phyloP scores from a whole-genome alignment of 2,329 filamentous ascomycete genomes.

The Beauveria sp. region DNA sequence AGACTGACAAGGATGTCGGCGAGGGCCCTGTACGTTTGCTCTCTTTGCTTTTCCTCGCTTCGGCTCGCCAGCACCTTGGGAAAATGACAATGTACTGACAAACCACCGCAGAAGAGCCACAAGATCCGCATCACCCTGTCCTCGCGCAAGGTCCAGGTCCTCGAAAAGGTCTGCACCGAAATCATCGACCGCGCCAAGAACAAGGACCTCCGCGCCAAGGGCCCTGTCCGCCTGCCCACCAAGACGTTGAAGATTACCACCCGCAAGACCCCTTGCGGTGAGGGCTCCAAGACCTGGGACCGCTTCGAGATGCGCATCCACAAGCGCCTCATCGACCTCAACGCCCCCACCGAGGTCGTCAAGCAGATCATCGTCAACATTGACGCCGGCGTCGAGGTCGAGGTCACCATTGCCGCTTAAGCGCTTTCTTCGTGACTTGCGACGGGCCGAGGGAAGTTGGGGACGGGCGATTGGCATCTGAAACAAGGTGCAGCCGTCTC shows the following conservation, averaged over 20 bases:
- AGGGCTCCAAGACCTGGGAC: slow-evolving; percentile 99
- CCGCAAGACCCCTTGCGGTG: slow-evolving; percentile 98
- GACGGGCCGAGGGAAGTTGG: background rate
- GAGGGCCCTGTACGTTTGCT: slow-evolving; percentile 66
- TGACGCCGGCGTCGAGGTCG: slow-evolving; percentile 86
- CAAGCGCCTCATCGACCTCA: slow-evolving; percentile 95
- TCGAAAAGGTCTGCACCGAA: slow-evolving; percentile 98
- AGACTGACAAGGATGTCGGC: slow-evolving; percentile 88
- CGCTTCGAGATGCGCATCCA: slow-evolving; percentile 98
- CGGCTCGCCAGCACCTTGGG: background rate
- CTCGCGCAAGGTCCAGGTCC: slow-evolving; percentile 85
- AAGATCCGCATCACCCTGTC: slow-evolving; percentile 98
- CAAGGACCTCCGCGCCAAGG: slow-evolving; percentile 98
- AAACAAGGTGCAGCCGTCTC: slow-evolving; percentile 3
- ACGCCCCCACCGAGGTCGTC: slow-evolving; percentile 95
- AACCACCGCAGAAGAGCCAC: slow-evolving; percentile 66
- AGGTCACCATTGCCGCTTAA: slow-evolving; percentile 86
- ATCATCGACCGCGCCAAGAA: slow-evolving; percentile 96
- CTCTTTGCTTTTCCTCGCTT: slow-evolving; percentile 19
- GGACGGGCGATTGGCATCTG: slow-evolving; percentile 1
- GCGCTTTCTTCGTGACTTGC: slow-evolving; percentile 9
- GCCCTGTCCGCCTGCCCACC: slow-evolving; percentile 93
- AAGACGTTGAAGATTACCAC: slow-evolving; percentile 96
- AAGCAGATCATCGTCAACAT: slow-evolving; percentile 97
- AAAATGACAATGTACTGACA: background rate